Percentiles rank a stretch among this genome's conserved stretches.
Conservation (phyloP, 164 flowering plant species). For the Sedum album region DNA sequence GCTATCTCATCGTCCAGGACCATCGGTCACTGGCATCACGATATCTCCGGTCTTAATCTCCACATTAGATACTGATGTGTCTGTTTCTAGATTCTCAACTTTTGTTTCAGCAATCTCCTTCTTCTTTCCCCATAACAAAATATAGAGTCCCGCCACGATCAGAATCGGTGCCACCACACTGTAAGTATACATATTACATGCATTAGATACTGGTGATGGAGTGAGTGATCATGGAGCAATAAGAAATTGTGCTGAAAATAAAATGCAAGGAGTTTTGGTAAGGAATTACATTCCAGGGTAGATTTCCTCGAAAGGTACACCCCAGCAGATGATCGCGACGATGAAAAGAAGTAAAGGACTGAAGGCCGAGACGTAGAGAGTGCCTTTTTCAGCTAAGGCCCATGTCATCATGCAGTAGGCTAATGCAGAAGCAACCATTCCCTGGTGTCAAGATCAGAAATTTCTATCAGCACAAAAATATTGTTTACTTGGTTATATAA, state of each 20-base stretch:
- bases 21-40: too few species aligned
- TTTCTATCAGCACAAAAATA: background rate
- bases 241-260: too few species aligned
- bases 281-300: constrained; percentile 60
- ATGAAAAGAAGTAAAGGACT: constrained; percentile 63
- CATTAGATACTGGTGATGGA: too few species aligned
- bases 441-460: too few species aligned
- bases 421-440: constrained; percentile 47
- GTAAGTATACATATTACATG: background rate
- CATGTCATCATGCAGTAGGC: constrained; percentile 53
- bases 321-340: constrained; percentile 65
- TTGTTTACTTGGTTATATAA: background rate
- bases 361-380: constrained; percentile 67
- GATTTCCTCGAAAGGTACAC: constrained; percentile 46
- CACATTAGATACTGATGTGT: too few species aligned
- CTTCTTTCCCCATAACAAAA: constrained; percentile 7
- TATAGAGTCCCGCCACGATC: constrained; percentile 7
- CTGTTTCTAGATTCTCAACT: too few species aligned
- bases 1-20: too few species aligned
- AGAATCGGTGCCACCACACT: background rate
- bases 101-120: too few species aligned
- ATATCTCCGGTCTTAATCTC: too few species aligned
- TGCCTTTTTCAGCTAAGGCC: constrained; percentile 64
- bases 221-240: too few species aligned
- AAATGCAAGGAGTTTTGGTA: background rate